phyloP scores from a whole-genome alignment of 2,329 filamentous ascomycete species.

The Hymenoscyphus infarciens region DNA sequence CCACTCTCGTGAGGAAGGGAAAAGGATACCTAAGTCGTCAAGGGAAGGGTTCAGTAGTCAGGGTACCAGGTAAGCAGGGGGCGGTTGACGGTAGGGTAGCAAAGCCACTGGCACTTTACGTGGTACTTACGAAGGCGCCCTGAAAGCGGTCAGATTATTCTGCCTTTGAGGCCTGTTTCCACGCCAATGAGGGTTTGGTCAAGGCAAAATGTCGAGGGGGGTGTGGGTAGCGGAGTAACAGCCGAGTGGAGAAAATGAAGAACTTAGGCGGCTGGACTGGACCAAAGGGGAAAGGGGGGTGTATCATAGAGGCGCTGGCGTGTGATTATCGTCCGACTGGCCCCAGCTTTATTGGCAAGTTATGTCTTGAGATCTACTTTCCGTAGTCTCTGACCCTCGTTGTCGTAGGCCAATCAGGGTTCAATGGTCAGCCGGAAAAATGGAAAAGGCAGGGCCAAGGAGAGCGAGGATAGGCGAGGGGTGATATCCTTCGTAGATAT shows the following conservation, averaged over 20 bases:
- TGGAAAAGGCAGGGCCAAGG: not conserved
- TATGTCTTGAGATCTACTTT: not conserved
- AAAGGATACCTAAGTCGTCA: not conserved
- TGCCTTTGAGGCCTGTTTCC: not conserved
- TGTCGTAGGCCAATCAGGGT: not conserved
- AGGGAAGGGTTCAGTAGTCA: not conserved
- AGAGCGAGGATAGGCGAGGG: not conserved
- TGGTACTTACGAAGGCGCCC: not conserved
- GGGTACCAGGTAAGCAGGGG: not conserved
- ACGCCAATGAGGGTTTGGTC: not conserved
- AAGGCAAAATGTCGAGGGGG: not conserved
- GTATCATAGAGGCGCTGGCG: not conserved
- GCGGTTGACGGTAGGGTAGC: not conserved
- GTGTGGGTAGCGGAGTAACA: constrained; percentile 3
- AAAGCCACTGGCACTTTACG: not conserved
- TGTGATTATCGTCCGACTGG: not conserved
- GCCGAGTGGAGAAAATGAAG: constrained; percentile 1
- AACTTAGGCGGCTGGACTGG: not conserved
- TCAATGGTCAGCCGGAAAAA: constrained; percentile 1
- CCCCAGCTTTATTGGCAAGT: not conserved
- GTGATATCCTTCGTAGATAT: not conserved
- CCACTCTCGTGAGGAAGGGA: not conserved
- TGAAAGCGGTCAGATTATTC: constrained; percentile 7
- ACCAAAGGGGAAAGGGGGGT: not conserved
- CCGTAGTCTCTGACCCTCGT: not conserved